Base-by-base conservation (phyloP, 2,329 filamentous ascomycete species). In the Epichloe gansuensis region DNA sequence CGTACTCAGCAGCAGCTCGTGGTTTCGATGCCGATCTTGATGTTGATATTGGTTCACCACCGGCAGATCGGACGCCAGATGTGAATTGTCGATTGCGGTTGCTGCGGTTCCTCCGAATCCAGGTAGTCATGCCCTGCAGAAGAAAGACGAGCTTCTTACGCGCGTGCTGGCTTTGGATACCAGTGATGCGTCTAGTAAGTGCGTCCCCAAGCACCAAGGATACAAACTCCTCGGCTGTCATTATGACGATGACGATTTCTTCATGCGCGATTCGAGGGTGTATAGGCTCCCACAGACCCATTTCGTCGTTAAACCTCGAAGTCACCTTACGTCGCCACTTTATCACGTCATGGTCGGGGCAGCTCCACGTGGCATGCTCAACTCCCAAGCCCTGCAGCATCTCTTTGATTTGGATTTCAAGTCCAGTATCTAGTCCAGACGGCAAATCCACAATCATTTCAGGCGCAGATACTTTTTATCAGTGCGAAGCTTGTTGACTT, bases 371-470 rank as follows among this genome's bases (percentile, higher is more conserved):
- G 28, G 66, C 61, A 54, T 71, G 67, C 49, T 78, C 64, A 9
- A 81, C 75, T 13, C 73, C 67, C 3, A 82, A 61, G 2, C 74
- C 71, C 2, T 67, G 63, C 0, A 85, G 69, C n/a, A 83, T 67
- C 1, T 70, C 64, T 51, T 75, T 67, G 5, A 77, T 65, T 46
- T 78, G 75, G 1, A 72, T 65, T 25, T 63, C 70, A 25, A 75
- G 62, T 0, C 67, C 70, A 0, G 73, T 65, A 23, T 76, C 67
- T 1, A 91, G 68, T 2, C 74, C 75, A 0, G 69, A 67, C 0
- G 86, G 78, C 25, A 91, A 70, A 59, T 88, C 80, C 2, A 89
- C 75, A 49, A 91, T 83, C 86, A 93, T 91, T 65, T 93, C 86
- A 0, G 77, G 77, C 0, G 82, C 79, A 0, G 86, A 85, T 0